Percentiles rank a stretch among this genome's conserved stretches.
Conservation (phyloP, 495 filamentous ascomycete species). For the Aspergillus bridgeri region DNA sequence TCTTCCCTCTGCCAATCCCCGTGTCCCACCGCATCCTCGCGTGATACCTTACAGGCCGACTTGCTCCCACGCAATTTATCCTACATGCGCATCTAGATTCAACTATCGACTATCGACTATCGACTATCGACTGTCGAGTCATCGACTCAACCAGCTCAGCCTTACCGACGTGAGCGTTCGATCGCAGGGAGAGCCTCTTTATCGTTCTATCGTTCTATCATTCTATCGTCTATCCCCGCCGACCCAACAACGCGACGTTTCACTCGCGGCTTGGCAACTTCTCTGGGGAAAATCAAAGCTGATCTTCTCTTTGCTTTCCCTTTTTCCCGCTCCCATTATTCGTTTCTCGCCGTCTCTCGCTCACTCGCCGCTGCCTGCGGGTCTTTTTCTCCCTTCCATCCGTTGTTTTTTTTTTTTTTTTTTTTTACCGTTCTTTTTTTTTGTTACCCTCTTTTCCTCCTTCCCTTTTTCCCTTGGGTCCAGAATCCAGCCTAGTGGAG, state of each 20-base stretch:
- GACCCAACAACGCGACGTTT: conserved; percentile 14
- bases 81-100: conserved; percentile 8
- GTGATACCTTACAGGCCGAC: no score
- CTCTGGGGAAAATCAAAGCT: conserved; percentile 3
- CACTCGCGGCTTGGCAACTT: conserved; percentile 20
- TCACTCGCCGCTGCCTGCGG: conserved; percentile 1
- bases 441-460: no score
- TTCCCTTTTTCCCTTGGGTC: neutral
- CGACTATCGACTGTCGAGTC: no score
- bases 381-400: neutral
- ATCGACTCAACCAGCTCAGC: no score
- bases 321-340: no score
- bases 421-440: no score
- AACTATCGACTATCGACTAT: no score
- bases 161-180: conserved; percentile 12
- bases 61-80: no score
- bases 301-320: conserved; percentile 3
- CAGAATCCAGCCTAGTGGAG: conserved; percentile 8
- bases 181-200: conserved; percentile 24
- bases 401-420: neutral
- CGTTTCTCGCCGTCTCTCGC: conserved; percentile 8
- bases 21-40: conserved; percentile 1
- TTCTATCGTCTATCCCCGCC: no score
- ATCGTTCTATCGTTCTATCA: no score
- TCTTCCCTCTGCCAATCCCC: conserved; percentile 5